A percentile compares a stretch with the other conserved stretches of the same genome.
Conservation (phyloP, 352 stramenopile species). For the Elongisporangium undulatum region DNA sequence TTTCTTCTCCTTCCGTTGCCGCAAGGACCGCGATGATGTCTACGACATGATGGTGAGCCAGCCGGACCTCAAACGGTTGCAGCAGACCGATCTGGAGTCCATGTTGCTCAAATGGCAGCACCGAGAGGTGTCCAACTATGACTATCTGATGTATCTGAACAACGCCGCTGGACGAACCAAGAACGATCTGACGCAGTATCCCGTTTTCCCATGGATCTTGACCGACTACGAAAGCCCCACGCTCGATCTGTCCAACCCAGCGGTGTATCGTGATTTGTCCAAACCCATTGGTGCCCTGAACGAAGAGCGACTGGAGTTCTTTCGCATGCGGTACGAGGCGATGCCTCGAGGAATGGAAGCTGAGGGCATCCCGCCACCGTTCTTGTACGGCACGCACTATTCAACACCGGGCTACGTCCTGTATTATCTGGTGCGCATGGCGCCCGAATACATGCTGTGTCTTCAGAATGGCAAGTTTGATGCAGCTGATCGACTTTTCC, state of each 20-base stretch:
- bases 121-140: slow-evolving; percentile 93
- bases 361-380: slow-evolving; percentile 86
- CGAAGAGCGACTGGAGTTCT: slow-evolving; percentile 83
- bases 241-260: slow-evolving; percentile 82
- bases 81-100: slow-evolving; percentile 59
- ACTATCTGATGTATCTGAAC: slow-evolving; percentile 89
- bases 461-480: slow-evolving; percentile 99
- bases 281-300: slow-evolving; percentile 95
- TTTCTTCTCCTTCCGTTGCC: slow-evolving; percentile 80
- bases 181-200: slow-evolving; percentile 94
- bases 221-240: slow-evolving; percentile 80
- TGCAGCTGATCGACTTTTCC: slow-evolving; percentile 96
- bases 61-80: slow-evolving; percentile 52
- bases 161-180: slow-evolving; percentile 78
- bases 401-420: slow-evolving; percentile 94
- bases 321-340: slow-evolving; percentile 84
- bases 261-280: slow-evolving; percentile 91
- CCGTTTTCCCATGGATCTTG: slow-evolving; percentile 97
- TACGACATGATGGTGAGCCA: slow-evolving; percentile 85
- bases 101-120: slow-evolving; percentile 85
- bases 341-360: slow-evolving; percentile 88
- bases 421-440: slow-evolving; percentile 97
- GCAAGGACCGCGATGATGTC: slow-evolving; percentile 71
- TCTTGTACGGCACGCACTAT: slow-evolving; percentile 96
- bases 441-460: slow-evolving; percentile 95